Percentiles rank a stretch among this genome's conserved stretches.
phyloP scores from a whole-genome alignment of 805 yeast species.

The Cyberlindnera mississippiensis region DNA sequence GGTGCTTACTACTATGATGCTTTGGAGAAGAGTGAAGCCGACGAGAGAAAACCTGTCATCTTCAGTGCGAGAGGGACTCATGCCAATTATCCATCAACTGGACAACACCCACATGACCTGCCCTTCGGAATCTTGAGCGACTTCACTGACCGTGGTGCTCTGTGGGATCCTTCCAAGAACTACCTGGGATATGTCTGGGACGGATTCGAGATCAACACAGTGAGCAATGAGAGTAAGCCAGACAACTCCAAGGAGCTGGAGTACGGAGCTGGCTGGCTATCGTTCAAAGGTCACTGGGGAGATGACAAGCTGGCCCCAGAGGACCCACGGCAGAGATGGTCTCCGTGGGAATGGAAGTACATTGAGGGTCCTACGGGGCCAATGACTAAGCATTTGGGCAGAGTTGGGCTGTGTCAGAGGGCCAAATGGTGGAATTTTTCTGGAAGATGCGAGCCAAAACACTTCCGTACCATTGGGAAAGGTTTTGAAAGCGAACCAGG shows the following conservation, averaged over 20 bases:
- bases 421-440: constrained; percentile 91
- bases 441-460: constrained; percentile 76
- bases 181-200: constrained; percentile 78
- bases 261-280: constrained; percentile 58
- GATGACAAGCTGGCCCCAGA: constrained; percentile 59
- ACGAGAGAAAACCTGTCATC: constrained; percentile 57
- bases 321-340: constrained; percentile 83
- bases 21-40: constrained; percentile 45
- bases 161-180: constrained; percentile 91
- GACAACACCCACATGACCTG: constrained; percentile 92
- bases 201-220: constrained; percentile 47
- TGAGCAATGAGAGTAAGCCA: constrained; percentile 24
- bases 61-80: constrained; percentile 96
- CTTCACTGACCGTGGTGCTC: constrained; percentile 90
- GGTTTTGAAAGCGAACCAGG: constrained; percentile 89
- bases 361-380: constrained; percentile 96
- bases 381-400: constrained; percentile 63
- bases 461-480: constrained; percentile 71
- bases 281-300: constrained; percentile 86
- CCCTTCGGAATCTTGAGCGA: constrained; percentile 90
- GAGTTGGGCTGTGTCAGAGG: constrained; percentile 75
- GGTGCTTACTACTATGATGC: constrained; percentile 79
- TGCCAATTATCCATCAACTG: constrained; percentile 94
- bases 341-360: constrained; percentile 84
- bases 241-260: constrained; percentile 25